Conservation (phyloP, 805 yeast species). For the Starmerella stellata region DNA sequence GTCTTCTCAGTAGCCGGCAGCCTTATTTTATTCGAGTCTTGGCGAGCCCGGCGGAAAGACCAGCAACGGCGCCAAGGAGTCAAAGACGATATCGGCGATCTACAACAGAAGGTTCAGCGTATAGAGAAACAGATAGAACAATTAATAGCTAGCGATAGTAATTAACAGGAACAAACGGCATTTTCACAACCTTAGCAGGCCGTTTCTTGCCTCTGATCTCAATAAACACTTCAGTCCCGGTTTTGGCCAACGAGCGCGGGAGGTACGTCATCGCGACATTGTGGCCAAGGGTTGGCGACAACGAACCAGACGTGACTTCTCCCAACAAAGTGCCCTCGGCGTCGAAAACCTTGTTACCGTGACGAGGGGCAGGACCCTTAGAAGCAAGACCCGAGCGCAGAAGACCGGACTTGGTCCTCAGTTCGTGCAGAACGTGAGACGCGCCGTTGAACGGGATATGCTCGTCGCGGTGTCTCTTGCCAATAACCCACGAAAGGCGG, state of each 20-base stretch:
- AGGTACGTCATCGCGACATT: conserved; percentile 88
- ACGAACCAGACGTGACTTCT: conserved; percentile 44
- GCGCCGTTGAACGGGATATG: conserved; percentile 56
- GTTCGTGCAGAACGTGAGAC: conserved; percentile 46
- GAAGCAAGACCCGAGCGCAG: conserved; percentile 57
- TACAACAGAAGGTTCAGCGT: conserved; percentile 33
- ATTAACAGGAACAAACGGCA: conserved; percentile 67
- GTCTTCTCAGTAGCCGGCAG: conserved; percentile 68
- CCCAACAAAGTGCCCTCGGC: conserved; percentile 38
- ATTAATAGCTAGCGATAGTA: conserved; percentile 32
- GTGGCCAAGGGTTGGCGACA: conserved; percentile 50
- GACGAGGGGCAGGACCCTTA: conserved; percentile 86
- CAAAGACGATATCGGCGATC: conserved; percentile 49
- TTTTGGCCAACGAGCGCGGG: conserved; percentile 48
- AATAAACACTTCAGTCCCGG: conserved; percentile 53
- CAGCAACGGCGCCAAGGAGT: conserved; percentile 41
- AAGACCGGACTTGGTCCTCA: conserved; percentile 41
- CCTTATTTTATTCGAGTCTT: conserved; percentile 51
- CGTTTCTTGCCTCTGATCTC: conserved; percentile 72
- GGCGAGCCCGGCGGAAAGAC: conserved; percentile 49
- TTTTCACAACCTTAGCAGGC: conserved; percentile 54
- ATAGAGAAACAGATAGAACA: background rate
- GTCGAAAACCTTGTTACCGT: conserved; percentile 47
- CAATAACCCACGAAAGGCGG: conserved; percentile 73
- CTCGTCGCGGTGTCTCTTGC: conserved; percentile 51